A percentile compares a stretch with the other conserved stretches of the same genome.
These are phyloP conservation scores for Leccinum longicurvipes DNA, from an alignment of 768 basidiomycete species.

Conservation along the genomic window DNA sequence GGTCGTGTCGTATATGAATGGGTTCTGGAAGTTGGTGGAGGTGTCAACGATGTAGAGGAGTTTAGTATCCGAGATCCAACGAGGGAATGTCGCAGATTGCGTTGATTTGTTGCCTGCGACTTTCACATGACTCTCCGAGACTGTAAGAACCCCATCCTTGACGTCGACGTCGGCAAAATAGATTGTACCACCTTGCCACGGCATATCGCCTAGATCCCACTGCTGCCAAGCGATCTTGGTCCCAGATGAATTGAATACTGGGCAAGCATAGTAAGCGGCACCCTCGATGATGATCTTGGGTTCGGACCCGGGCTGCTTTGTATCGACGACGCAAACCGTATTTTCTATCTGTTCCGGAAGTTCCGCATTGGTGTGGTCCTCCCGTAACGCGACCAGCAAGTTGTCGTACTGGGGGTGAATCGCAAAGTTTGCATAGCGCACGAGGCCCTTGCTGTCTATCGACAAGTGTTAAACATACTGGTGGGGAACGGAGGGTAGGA, in stretches of 20 bases:
- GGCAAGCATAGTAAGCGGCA: conserved; percentile 64
- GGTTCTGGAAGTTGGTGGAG: conserved; percentile 59
- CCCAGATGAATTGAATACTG: conserved; percentile 56
- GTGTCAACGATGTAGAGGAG: conserved; percentile 59
- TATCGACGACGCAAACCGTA: conserved; percentile 54
- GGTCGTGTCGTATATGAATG: conserved; percentile 21
- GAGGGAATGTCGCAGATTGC: conserved; percentile 35
- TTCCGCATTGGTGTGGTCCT: conserved; percentile 70
- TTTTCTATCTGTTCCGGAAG: conserved; percentile 44
- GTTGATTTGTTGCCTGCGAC: conserved; percentile 48
- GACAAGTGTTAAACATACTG: conserved; percentile 5
- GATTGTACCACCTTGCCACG: conserved; percentile 60
- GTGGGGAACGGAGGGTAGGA: not conserved
- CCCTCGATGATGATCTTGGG: conserved; percentile 44
- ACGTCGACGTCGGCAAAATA: conserved; percentile 42
- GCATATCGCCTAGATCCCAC: conserved; percentile 66
- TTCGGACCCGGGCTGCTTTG: conserved; percentile 23
- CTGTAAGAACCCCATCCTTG: conserved; percentile 9
- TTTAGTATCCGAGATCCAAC: conserved; percentile 41
- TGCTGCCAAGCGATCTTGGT: conserved; percentile 53
- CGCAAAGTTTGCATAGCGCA: conserved; percentile 47
- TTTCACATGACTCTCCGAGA: conserved; percentile 30
- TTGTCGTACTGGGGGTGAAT: conserved; percentile 49
- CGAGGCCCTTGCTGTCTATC: conserved; percentile 19
- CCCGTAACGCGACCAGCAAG: conserved; percentile 55